Conservation (phyloP, 2,329 filamentous ascomycete genomes). For the Westerdykella aurantiaca region DNA sequence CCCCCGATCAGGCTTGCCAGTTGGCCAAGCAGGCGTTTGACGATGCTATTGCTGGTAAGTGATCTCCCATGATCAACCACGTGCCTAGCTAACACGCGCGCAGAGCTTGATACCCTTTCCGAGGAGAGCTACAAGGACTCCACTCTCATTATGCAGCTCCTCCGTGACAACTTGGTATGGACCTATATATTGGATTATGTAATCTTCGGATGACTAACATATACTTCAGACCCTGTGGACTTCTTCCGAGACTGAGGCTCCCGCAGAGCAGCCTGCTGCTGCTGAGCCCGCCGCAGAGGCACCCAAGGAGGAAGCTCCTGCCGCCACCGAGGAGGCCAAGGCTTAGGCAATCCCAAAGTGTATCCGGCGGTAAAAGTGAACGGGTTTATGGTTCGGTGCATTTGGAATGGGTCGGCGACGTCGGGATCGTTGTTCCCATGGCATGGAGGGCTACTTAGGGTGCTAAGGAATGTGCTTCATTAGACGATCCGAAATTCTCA, state of each 20-base stretch:
- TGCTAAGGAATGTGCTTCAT: constrained; percentile 26
- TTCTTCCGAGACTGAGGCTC: constrained; percentile 90
- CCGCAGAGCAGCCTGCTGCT: constrained; percentile 48
- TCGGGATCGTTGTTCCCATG: constrained; percentile 25
- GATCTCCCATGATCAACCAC: background rate
- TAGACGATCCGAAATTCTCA: constrained; percentile 36
- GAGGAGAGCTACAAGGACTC: constrained; percentile 99
- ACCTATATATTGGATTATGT: constrained; percentile 24
- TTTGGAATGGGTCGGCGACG: constrained; percentile 29
- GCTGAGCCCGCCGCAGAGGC: constrained; percentile 51
- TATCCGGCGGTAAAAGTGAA: constrained; percentile 29
- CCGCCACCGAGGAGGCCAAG: constrained; percentile 63
- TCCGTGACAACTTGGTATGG: constrained; percentile 84
- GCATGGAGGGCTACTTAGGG: constrained; percentile 29
- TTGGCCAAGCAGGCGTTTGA: constrained; percentile 94
- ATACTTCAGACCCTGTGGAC: constrained; percentile 85
- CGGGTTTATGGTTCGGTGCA: constrained; percentile 28
- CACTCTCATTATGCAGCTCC: constrained; percentile 96
- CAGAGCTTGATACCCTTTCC: constrained; percentile 91
- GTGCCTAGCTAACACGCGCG: constrained; percentile 12
- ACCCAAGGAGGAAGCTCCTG: constrained; percentile 40
- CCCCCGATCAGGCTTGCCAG: constrained; percentile 95
- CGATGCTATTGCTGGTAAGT: constrained; percentile 82
- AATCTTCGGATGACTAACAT: constrained; percentile 19
- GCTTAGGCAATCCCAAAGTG: constrained; percentile 25